These are phyloP conservation scores for Solanum tacnaense DNA, from an alignment of 257 asterid genomes.

Conservation along the genomic window DNA sequence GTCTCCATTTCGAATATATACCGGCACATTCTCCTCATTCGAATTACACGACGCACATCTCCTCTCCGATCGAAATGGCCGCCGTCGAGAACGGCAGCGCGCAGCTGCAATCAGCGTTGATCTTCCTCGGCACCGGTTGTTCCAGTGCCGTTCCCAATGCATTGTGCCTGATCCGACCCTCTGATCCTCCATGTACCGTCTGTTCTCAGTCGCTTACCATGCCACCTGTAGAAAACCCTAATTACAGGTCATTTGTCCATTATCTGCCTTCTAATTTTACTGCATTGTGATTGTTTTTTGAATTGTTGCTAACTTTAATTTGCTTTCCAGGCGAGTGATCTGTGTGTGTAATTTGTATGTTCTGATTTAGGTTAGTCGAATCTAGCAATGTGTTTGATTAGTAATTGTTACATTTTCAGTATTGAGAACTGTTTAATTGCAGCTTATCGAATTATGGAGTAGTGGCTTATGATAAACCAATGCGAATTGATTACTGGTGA, in stretches of 20 bases:
- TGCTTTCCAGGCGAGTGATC: background rate
- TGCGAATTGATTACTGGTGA: background rate
- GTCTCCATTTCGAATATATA: background rate
- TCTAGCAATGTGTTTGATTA: background rate
- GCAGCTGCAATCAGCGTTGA: slow-evolving; percentile 51
- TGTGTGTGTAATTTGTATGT: background rate
- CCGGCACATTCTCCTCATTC: background rate
- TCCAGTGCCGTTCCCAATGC: slow-evolving; percentile 89
- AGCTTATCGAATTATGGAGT: background rate
- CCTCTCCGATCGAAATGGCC: slow-evolving; percentile 7
- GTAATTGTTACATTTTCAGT: background rate
- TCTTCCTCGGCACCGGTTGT: slow-evolving; percentile 94
- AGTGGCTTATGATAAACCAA: background rate
- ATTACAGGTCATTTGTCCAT: slow-evolving; percentile 50
- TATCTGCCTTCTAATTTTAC: background rate
- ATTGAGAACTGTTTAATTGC: background rate
- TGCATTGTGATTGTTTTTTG: background rate
- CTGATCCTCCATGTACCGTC: slow-evolving; percentile 81
- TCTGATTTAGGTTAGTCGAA: background rate
- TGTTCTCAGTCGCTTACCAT: slow-evolving; percentile 59
- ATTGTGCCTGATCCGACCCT: slow-evolving; percentile 70
- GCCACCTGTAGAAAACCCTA: slow-evolving; percentile 76
- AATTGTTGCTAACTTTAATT: background rate
- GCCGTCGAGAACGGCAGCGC: slow-evolving; percentile 32
- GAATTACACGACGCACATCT: background rate